Conservation (phyloP, 768 basidiomycete species). For the Holtermannia corniformis region DNA sequence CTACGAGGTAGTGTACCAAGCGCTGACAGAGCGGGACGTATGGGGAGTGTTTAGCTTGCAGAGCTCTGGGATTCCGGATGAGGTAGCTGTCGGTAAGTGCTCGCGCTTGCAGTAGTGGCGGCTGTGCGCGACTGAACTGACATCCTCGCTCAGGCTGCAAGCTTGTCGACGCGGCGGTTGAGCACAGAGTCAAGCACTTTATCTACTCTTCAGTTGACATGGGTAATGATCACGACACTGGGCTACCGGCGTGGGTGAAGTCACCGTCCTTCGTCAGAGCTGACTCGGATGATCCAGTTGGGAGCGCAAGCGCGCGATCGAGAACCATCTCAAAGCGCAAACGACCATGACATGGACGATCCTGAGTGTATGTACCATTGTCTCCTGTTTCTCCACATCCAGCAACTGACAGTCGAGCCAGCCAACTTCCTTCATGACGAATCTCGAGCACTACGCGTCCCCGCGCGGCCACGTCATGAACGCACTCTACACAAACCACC, state of each 20-base stretch:
- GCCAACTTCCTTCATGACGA: neutral
- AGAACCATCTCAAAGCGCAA: neutral
- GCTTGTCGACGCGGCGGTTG: conserved; percentile 8
- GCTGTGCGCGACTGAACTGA: too few species aligned
- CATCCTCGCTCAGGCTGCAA: neutral
- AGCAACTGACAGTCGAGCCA: neutral
- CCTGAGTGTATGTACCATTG: too few species aligned
- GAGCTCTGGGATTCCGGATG: neutral
- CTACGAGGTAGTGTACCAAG: conserved; percentile 1
- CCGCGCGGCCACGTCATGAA: too few species aligned
- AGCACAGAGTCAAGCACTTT: conserved; percentile 12
- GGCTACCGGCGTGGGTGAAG: neutral
- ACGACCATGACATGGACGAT: conserved; percentile 6
- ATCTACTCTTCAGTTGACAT: conserved; percentile 10
- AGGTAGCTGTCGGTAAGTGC: neutral
- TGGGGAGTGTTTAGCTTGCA: conserved; percentile 6
- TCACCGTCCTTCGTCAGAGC: neutral
- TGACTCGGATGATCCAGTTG: neutral
- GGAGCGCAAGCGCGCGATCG: conserved; percentile 6
- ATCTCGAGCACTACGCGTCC: too few species aligned
- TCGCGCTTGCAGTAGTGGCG: too few species aligned
- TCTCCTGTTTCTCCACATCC: neutral
- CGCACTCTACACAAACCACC: too few species aligned
- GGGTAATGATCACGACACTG: conserved; percentile 1
- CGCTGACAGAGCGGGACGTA: conserved; percentile 6